These are phyloP conservation scores for Multifurca ochricompacta DNA, from an alignment of 768 basidiomycete genomes.

Conservation along the genomic window DNA sequence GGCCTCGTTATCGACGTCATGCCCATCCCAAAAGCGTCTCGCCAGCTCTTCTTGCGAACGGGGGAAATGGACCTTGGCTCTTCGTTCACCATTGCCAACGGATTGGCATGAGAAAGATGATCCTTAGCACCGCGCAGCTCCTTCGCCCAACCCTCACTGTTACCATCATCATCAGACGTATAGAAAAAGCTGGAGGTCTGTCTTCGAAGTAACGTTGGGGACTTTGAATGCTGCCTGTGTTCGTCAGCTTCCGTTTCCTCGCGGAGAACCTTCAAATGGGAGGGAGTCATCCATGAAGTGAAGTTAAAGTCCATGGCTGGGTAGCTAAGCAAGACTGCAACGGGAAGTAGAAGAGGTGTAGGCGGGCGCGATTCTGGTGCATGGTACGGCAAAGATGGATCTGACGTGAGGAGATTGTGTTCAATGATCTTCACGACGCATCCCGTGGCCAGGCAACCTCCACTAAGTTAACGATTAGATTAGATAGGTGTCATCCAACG, in stretches of 20 bases:
- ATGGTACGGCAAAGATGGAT: constrained; percentile 12
- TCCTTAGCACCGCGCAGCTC: constrained; percentile 33
- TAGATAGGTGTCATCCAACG: constrained; percentile 11
- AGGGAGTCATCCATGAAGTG: constrained; percentile 91
- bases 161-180: constrained; percentile 64
- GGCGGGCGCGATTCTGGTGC: constrained; percentile 20
- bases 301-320: constrained; percentile 96
- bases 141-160: constrained; percentile 19
- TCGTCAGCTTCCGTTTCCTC: constrained; percentile 42
- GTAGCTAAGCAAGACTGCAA: constrained; percentile 83
- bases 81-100: constrained; percentile 86
- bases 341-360: constrained; percentile 57
- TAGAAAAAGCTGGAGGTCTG: constrained; percentile 79
- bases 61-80: constrained; percentile 20
- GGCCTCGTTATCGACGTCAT: constrained; percentile 22
- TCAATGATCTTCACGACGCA: constrained; percentile 84
- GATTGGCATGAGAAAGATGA: constrained; percentile 83
- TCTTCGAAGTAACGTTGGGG: constrained; percentile 18
- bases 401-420: constrained; percentile 31
- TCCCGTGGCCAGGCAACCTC: constrained; percentile 79
- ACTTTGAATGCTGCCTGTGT: constrained; percentile 13
- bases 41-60: constrained; percentile 28
- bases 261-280: constrained; percentile 74
- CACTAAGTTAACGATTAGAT: constrained; percentile 47
- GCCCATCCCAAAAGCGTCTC: constrained; percentile 25